These are phyloP conservation scores for Colletotrichum australisinense DNA, from an alignment of 2,329 filamentous ascomycete species.

Conservation along the genomic window DNA sequence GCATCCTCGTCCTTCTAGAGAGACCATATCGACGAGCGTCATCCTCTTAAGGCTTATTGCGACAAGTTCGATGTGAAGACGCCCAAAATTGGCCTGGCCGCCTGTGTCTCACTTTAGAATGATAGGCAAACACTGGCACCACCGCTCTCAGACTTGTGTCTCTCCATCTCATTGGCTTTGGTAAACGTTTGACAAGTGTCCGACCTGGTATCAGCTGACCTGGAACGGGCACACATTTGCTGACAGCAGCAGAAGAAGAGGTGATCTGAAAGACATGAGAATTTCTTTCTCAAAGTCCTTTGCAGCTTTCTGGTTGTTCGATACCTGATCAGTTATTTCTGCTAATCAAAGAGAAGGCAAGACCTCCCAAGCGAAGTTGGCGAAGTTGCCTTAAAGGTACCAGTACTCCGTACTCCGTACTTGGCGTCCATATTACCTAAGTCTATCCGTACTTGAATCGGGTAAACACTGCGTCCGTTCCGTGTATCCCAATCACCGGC, in stretches of 20 bases:
- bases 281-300: too few relatives aligned
- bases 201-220: background rate
- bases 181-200: background rate
- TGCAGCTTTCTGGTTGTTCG: too few relatives aligned
- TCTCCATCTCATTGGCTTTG: background rate
- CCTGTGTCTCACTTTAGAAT: background rate
- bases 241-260: background rate
- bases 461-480: slow-evolving; percentile 17
- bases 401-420: too few relatives aligned
- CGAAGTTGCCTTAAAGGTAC: background rate
- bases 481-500: too few relatives aligned
- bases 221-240: background rate
- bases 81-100: background rate
- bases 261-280: too few relatives aligned
- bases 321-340: background rate
- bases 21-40: background rate
- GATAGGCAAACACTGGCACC: background rate
- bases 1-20: too few relatives aligned
- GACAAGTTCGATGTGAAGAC: background rate
- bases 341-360: background rate
- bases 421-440: background rate
- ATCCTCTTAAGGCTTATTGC: background rate
- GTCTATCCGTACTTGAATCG: background rate
- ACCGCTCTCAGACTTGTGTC: too few relatives aligned
- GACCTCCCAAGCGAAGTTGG: background rate